Conservation (phyloP, 2,329 filamentous ascomycete genomes). For the Fusarium mangiferae region DNA sequence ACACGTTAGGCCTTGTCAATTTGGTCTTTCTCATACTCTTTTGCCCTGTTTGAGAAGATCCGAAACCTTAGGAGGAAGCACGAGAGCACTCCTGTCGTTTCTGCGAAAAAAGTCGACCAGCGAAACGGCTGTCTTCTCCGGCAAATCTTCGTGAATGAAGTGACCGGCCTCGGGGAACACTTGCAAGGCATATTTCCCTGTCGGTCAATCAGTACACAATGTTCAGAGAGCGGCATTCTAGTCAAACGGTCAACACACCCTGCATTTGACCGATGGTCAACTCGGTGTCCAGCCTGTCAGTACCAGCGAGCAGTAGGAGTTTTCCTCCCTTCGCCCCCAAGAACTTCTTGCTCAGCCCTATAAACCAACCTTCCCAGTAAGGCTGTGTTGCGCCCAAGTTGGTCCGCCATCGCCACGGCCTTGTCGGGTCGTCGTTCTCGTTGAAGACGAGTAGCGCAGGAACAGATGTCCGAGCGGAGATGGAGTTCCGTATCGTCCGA, state of each 20-base stretch:
- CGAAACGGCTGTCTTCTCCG: conserved; percentile 86
- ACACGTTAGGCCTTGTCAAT: neutral
- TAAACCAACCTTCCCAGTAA: conserved; percentile 96
- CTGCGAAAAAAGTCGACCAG: conserved; percentile 91
- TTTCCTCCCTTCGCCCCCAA: conserved; percentile 84
- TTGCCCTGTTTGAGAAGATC: conserved; percentile 74
- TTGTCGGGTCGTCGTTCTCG: conserved; percentile 49
- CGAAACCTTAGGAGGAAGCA: conserved; percentile 91
- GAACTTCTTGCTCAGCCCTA: conserved; percentile 88
- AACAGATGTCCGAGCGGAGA: conserved; percentile 88
- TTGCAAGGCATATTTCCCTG: conserved; percentile 92
- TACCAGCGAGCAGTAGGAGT: conserved; percentile 84
- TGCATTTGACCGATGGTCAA: conserved; percentile 98
- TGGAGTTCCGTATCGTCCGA: conserved; percentile 83
- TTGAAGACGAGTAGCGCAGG: conserved; percentile 76
- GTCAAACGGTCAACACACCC: conserved; percentile 61
- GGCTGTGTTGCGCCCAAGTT: conserved; percentile 84
- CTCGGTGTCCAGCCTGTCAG: conserved; percentile 89
- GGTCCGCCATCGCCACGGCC: conserved; percentile 85
- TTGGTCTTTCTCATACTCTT: conserved; percentile 58
- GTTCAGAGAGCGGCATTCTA: neutral
- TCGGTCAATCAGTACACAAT: conserved; percentile 20
- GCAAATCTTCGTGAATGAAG: conserved; percentile 95
- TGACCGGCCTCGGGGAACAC: conserved; percentile 96
- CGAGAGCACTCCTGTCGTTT: conserved; percentile 86